Conservation (phyloP, 73 alveolate species). For the Symbiodinium pilosum region DNA sequence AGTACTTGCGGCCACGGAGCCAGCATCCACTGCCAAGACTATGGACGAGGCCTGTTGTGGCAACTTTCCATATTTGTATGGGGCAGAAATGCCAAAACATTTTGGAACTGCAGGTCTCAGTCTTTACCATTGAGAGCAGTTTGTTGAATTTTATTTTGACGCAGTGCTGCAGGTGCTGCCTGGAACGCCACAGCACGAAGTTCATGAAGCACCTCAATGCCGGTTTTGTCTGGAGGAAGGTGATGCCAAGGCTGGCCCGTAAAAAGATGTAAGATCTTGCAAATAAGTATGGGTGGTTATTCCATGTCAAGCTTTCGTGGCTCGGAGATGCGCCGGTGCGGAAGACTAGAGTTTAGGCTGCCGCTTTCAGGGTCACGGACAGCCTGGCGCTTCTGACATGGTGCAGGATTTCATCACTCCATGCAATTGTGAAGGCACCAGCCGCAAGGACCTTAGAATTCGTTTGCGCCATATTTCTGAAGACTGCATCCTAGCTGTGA, state of each 20-base stretch:
- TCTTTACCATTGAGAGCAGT: not conserved
- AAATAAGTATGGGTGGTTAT: too few relatives aligned
- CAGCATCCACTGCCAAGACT: not conserved
- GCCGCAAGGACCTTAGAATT: not conserved
- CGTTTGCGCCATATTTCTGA: not conserved
- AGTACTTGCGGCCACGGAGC: not conserved
- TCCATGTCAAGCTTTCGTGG: too few relatives aligned
- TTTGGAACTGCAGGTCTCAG: not conserved
- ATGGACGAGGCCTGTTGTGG: not conserved
- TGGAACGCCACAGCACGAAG: constrained; percentile 51
- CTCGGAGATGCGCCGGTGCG: too few relatives aligned
- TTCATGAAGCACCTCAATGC: constrained; percentile 28
- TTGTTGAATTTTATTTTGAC: too few relatives aligned
- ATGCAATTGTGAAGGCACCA: constrained; percentile 79
- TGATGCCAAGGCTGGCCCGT: not conserved
- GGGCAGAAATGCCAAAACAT: not conserved
- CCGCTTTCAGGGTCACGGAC: too few relatives aligned
- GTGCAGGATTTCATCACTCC: constrained; percentile 50
- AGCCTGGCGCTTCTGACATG: too few relatives aligned
- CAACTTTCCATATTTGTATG: not conserved
- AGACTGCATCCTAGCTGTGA: not conserved
- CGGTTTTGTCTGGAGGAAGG: constrained; percentile 64
- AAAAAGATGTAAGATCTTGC: too few relatives aligned
- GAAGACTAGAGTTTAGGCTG: too few relatives aligned
- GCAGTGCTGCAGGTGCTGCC: constrained; percentile 7